Evolutionary conservation across 2,329 filamentous ascomycete genomes (phyloP), one percentile per base, ranked within the genome.

Genomic region (Cercospora brassicicola): DNA sequence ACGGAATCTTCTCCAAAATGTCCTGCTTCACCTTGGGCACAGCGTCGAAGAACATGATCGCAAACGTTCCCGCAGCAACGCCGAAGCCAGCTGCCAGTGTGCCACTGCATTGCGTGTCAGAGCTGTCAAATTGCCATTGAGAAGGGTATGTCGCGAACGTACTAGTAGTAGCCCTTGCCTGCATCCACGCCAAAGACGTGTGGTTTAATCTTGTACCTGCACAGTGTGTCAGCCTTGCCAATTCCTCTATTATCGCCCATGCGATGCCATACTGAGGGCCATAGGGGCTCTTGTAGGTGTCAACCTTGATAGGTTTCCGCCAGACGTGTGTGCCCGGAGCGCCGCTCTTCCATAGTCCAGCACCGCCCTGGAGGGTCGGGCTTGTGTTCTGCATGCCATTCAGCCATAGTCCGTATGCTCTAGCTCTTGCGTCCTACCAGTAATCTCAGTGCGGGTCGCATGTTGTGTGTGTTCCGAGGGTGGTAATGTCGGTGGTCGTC

Each of bases 41-140:
- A 74, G 88, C 87, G 74, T 86, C 85, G 80, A 89, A 86, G 83
- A 90, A 88, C 82, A 87, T 89, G 73, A 90, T 77, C 42, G 85
- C 86, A 79, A 87, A 86, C 76, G 87, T 81, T 71, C 85, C 87
- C 51, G 85, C 83, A 57, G 84, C 82, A 70, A 83, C 85, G 72
- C 86, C 88, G 79, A 89, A 88, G 57, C 82, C 82, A 64, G 79
- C 84, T 55, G 82, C 84, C 60, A 87, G 82, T 64, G 76, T 72
- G 66, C 79, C 83, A 81, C 77, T 80, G 81, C 64, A 79, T 72
- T 9, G 23, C 2, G 36, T n/a, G 53, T 68, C 53, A 68, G 67
- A 31, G 10, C 36, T 28, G 11, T 60, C 30, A 15, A 45, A 10
- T 18, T 28, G 9, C 5, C 42, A 11, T 13, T n/a, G 23, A 15